Evolutionary conservation across 75 land plant species (phyloP).

Genomic region (Sequoiadendron giganteum): DNA sequence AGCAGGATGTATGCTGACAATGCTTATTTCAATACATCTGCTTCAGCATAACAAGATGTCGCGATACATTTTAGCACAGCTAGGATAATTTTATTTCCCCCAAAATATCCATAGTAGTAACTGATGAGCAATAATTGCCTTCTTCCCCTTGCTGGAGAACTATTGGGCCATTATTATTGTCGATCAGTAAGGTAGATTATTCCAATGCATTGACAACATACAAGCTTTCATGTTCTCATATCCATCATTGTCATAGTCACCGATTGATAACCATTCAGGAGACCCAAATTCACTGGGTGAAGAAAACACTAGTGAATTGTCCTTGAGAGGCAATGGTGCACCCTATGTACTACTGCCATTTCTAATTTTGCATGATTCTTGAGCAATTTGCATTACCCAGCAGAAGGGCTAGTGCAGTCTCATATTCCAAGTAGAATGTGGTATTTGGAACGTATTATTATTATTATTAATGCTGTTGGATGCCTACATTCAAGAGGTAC

Average conservation of each 20-base stretch:
- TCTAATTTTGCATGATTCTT: not conserved
- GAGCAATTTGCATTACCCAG: not conserved
- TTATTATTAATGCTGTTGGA: not conserved
- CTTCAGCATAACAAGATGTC: not conserved
- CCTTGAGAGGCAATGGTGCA: not conserved
- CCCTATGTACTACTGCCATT: not conserved
- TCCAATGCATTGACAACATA: not conserved
- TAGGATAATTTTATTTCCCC: not conserved
- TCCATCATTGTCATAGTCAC: not conserved
- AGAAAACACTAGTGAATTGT: not conserved
- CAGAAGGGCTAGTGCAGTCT: not conserved
- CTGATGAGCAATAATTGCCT: not conserved
- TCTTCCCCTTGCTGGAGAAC: not conserved
- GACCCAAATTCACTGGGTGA: not conserved
- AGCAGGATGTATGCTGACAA: too few species aligned
- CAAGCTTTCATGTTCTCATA: not conserved
- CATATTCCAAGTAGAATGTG: not conserved
- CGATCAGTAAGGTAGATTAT: not conserved
- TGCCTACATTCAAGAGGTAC: not conserved
- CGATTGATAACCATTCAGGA: not conserved
- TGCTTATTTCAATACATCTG: too few species aligned
- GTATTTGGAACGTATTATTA: not conserved
- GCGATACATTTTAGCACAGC: not conserved
- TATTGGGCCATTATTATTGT: not conserved
- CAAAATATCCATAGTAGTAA: not conserved